Base-by-base conservation (phyloP, 371 early-diverging fungal genomes). In the Choanephora cucurbitarum region DNA sequence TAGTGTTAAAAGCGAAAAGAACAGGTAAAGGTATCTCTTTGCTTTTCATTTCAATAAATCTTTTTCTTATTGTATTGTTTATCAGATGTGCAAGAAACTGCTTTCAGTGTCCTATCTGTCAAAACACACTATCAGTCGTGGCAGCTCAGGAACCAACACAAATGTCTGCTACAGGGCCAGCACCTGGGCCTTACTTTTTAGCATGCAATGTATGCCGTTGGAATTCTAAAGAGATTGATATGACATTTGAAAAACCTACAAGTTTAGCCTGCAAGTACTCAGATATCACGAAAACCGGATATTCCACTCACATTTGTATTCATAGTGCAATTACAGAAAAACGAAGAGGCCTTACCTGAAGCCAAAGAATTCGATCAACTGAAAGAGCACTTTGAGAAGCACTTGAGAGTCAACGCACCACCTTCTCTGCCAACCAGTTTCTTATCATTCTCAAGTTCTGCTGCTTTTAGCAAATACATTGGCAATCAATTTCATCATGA, bases 41-140 rank as follows among this genome's bases (percentile, higher is more conserved):
- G n/a, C n/a, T 1, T 21, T 32, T 32, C 6, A 32, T 32, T 10
- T 11, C 15, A 45, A 23, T 45, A 28, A n/a, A 46, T 24, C 28
- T 32, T n/a, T n/a, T n/a, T n/a, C n/a, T n/a, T n/a, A n/a, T n/a
- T n/a, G n/a, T n/a, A n/a, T 14, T 23, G 11, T 28, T 5, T 28
- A 28, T 28, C 28, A 90, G 94, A 67, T 97, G 97, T 62, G 93
- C 91, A 0, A 82, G 96, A 45, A 96, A 95, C 67, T 96, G 97
- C 75, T 96, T 96, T 64, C 87, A 91, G 52, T 97, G 96, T 66
- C 97, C 97, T 7, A 75, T 89, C 23, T 97, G 96, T 71, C 80
- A 84, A 44, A 91, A 91, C 39, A 88, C 91, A 5, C 73, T 96
- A 28, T 82, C 87, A 2, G 95, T 95, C 7, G 84, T 93, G 18